Percentiles rank a stretch among this genome's conserved stretches.
Evolutionary conservation across 202 grass and related monocot genomes (phyloP).

Genomic region (Brachypodium distachyon): DNA sequence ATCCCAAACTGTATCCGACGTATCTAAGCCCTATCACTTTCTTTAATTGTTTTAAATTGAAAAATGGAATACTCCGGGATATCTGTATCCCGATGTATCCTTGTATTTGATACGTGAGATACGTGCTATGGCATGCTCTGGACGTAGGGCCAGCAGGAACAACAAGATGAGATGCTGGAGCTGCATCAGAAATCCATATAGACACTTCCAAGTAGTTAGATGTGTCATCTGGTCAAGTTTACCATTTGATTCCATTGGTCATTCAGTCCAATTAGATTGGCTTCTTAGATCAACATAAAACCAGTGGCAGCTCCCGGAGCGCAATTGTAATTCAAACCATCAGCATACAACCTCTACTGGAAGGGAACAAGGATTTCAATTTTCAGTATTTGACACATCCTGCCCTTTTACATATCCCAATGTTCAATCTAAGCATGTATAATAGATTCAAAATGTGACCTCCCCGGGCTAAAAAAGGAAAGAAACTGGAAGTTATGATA

Average conservation of each 20-base stretch:
- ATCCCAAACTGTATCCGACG: no score
- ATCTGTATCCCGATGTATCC: no score
- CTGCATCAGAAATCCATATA: neutral
- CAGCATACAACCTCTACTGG: neutral
- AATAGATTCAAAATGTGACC: neutral
- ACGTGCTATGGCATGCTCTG: no score
- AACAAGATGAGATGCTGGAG: neutral
- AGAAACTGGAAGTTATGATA: neutral
- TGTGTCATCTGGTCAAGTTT: neutral
- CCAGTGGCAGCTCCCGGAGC: neutral
- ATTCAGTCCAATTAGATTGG: neutral
- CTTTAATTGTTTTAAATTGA: no score
- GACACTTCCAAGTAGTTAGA: neutral
- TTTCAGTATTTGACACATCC: neutral
- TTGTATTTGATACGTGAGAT: no score
- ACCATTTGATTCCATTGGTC: neutral
- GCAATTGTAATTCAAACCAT: neutral
- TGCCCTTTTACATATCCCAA: neutral
- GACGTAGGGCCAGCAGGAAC: neutral
- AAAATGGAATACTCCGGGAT: no score
- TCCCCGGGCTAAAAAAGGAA: neutral
- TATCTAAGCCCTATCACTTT: no score
- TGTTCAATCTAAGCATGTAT: neutral
- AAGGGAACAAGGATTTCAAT: neutral
- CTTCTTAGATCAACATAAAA: neutral